Conservation (phyloP, 73 alveolate genomes). For the Paramecium sexaurelia region DNA sequence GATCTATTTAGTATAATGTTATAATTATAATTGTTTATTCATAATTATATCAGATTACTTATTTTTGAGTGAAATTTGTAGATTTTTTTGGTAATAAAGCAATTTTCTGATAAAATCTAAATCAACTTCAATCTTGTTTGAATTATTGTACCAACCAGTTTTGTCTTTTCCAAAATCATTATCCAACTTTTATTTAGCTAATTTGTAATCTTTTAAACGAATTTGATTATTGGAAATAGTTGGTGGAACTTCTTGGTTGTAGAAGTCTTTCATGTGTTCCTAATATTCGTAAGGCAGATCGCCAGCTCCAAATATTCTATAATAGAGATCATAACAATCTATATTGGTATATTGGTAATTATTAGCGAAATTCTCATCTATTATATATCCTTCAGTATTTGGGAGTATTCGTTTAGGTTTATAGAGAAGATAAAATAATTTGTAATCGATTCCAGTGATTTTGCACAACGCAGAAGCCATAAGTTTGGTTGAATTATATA, state of each 20-base stretch:
- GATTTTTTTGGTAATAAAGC: slow-evolving; percentile 16
- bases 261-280: neutral
- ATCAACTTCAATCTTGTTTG: neutral
- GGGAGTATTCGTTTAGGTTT: neutral
- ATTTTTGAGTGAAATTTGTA: neutral
- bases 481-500: slow-evolving; percentile 5
- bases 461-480: slow-evolving; percentile 32
- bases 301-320: slow-evolving; percentile 23
- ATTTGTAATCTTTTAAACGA: neutral
- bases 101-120: slow-evolving; percentile 33
- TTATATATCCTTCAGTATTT: neutral
- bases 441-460: slow-evolving; percentile 21
- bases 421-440: neutral
- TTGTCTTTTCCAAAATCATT: neutral
- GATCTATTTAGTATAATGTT: neutral
- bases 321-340: neutral
- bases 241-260: neutral
- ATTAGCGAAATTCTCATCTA: slow-evolving; percentile 23
- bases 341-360: neutral
- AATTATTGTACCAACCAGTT: slow-evolving; percentile 17
- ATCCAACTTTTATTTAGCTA: neutral
- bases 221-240: neutral
- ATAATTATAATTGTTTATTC: neutral
- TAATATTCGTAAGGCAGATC: slow-evolving; percentile 30
- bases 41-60: neutral